Base-by-base conservation (phyloP, 2,329 filamentous ascomycete genomes). In the Acephala macrosclerotiorum region DNA sequence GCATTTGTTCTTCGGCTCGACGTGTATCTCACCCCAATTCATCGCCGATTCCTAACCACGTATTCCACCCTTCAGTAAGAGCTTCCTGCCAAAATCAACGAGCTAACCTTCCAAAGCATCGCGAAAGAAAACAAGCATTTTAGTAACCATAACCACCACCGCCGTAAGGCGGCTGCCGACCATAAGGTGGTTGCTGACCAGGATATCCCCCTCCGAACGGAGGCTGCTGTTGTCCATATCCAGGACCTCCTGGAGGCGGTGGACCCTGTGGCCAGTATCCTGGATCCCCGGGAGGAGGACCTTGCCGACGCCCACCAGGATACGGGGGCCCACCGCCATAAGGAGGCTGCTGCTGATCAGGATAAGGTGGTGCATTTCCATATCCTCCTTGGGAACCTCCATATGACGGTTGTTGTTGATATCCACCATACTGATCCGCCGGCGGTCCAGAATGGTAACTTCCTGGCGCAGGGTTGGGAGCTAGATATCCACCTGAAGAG, bases 401-500 rank as follows among this genome's bases (percentile, higher is more conserved):
- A 53, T 61, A 58, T 20, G 56, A 38, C 8, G 51, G 58, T 20
- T 66, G 58, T 20, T 66, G 64, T 25, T 57, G 47, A 26, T 38
- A 38, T 29, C 20, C 33, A 33, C 60, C 58, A 51, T 72, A 71
- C 11, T 55, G 60, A 12, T 29, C 47, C 14, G 66, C 58, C 26
- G 66, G 62, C n/a, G 70, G 61, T 9, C 68, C 67, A 25, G 61
- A 60, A 35, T 72, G 67, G 45, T 72, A 73, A 14, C 40, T 35
- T 58, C 68, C 69, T 61, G 67, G 65, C 16, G 63, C 58, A 35
- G 67, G 66, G 25, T 59, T 68, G 18, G 71, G 67, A 58, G 61
- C 67, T 20, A 73, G 65, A 66, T 76, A 73, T 1, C 68, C 69
- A 47, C 69, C 68, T 25, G 70, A 69, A 16, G 72, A 72, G 11